Evolutionary conservation across 768 basidiomycete genomes (phyloP).

Genomic region (Russula dissimulans): DNA sequence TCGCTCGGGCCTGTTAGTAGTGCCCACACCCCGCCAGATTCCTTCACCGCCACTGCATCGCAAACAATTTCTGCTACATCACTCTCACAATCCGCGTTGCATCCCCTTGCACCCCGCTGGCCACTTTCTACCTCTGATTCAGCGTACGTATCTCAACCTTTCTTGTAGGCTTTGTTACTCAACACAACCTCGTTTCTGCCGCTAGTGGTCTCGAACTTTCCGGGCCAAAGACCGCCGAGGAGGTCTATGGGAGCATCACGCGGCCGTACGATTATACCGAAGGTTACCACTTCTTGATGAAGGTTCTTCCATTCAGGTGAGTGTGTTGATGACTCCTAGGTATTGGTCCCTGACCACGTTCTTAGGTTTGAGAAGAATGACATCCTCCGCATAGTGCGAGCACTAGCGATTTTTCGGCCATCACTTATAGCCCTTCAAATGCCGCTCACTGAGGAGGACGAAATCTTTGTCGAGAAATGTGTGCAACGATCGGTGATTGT

Average conservation of each 20-base stretch:
- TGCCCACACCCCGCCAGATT: slow-evolving; percentile 1
- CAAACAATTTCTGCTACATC: background rate
- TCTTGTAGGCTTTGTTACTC: slow-evolving; percentile 6
- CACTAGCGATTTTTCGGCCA: slow-evolving; percentile 91
- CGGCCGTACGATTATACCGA: slow-evolving; percentile 91
- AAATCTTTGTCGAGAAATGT: slow-evolving; percentile 91
- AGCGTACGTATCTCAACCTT: slow-evolving; percentile 6
- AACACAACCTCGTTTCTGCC: background rate
- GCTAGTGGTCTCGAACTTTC: slow-evolving; percentile 12
- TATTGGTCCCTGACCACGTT: background rate
- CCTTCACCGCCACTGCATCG: background rate
- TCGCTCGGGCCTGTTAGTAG: slow-evolving; percentile 4
- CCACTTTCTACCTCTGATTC: slow-evolving; percentile 14
- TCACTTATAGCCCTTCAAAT: slow-evolving; percentile 96
- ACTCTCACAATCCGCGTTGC: slow-evolving; percentile 3
- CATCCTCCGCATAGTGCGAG: slow-evolving; percentile 87
- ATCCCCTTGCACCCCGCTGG: slow-evolving; percentile 19
- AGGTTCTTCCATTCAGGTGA: slow-evolving; percentile 76
- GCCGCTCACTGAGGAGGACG: slow-evolving; percentile 93
- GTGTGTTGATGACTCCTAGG: slow-evolving; percentile 25
- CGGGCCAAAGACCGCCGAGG: slow-evolving; percentile 23
- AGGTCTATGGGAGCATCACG: slow-evolving; percentile 56
- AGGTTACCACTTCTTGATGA: slow-evolving; percentile 95
- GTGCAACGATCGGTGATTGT: slow-evolving; percentile 91
- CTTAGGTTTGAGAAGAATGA: slow-evolving; percentile 91